Conservation (phyloP, 768 basidiomycete genomes). For the Lactarius pseudohatsudake region DNA sequence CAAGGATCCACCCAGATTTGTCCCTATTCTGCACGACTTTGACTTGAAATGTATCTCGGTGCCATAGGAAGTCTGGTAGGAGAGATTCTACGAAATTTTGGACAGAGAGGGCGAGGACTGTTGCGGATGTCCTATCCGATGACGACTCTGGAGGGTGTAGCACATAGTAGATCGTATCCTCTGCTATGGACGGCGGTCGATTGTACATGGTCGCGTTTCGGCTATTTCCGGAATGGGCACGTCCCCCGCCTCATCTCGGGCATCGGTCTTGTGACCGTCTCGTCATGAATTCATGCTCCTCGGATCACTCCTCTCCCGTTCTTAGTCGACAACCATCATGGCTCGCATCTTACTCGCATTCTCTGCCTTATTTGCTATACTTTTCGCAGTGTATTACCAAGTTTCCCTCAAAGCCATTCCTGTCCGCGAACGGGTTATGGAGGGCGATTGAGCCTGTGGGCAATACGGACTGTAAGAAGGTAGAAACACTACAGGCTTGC, state of each 20-base stretch:
- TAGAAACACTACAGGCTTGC: conserved; percentile 61
- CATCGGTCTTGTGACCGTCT: too few relatives aligned
- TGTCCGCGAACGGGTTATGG: conserved; percentile 44
- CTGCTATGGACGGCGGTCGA: conserved; percentile 72
- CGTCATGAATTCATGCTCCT: too few relatives aligned
- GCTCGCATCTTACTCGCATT: background rate
- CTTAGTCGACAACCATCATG: conserved; percentile 11
- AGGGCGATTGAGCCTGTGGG: conserved; percentile 47
- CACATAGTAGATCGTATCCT: conserved; percentile 80
- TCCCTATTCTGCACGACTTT: conserved; percentile 57
- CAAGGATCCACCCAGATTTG: conserved; percentile 55
- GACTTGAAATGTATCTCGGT: conserved; percentile 79
- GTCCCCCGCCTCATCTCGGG: too few relatives aligned
- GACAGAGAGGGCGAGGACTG: conserved; percentile 70
- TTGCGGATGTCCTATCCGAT: conserved; percentile 58
- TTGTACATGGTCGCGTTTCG: conserved; percentile 50
- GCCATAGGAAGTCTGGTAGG: conserved; percentile 73
- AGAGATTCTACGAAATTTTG: conserved; percentile 51
- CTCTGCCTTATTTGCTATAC: conserved; percentile 39
- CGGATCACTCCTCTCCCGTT: background rate
- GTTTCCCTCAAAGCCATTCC: conserved; percentile 47
- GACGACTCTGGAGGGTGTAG: conserved; percentile 59
- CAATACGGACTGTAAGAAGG: conserved; percentile 47
- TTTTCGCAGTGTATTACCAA: conserved; percentile 48
- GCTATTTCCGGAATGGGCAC: too few relatives aligned